phyloP scores from a whole-genome alignment of 352 stramenopile genomes.

The Phytophthora vignae region DNA sequence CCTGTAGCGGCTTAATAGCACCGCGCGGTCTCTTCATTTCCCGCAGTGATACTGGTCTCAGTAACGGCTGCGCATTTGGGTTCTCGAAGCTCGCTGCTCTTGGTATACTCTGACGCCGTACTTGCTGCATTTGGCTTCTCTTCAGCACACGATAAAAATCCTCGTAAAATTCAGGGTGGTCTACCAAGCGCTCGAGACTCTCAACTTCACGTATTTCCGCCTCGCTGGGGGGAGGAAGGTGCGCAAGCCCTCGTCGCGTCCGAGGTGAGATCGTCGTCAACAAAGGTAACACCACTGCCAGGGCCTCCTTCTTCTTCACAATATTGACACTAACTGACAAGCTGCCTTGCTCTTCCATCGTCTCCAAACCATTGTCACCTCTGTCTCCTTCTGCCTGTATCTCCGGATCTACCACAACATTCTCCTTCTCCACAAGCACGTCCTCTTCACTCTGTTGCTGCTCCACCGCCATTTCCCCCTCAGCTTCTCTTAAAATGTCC shows the following conservation, averaged over 20 bases:
- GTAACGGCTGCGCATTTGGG: background rate
- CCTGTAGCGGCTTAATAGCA: conserved; percentile 17
- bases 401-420: conserved; percentile 2
- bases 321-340: background rate
- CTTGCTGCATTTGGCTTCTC: conserved; percentile 19
- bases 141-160: conserved; percentile 49
- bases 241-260: conserved; percentile 51
- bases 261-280: conserved; percentile 59
- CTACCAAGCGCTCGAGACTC: conserved; percentile 50
- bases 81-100: background rate
- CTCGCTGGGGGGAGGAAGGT: conserved; percentile 42
- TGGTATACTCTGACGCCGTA: background rate
- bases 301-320: background rate
- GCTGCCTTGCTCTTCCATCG: background rate
- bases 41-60: background rate
- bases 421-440: background rate
- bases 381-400: background rate
- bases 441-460: background rate
- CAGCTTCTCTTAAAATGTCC: conserved; percentile 35
- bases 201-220: conserved; percentile 51
- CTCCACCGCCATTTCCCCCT: background rate
- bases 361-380: conserved; percentile 1
- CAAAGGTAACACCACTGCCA: conserved; percentile 40
- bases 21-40: conserved; percentile 12
- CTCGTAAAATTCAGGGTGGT: conserved; percentile 31